Evolutionary conservation across 768 basidiomycete genomes (phyloP), one percentile per base, ranked within the genome.

Genomic region (Butyriboletus loyo): DNA sequence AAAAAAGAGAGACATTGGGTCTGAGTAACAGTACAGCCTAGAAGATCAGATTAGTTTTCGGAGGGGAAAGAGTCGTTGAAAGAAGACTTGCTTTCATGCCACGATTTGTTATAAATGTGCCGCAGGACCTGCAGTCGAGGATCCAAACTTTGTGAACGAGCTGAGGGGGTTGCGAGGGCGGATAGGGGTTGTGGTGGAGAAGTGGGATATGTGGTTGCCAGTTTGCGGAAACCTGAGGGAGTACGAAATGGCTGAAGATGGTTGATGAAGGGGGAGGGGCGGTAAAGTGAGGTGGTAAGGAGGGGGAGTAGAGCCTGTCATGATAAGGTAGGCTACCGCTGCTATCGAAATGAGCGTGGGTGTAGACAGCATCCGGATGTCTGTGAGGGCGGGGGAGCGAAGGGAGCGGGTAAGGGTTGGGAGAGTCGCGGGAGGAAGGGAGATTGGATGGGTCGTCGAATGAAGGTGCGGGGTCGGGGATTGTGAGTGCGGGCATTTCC

Each of bases 1-100:
- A 91, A 66, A 84, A 94, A 40, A 93, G 80, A 39, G 90, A 81
- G 61, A 92, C 85, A 51, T 84, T 85, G 0, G 90, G 89, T 50
- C 85, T 81, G 49, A 92, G 77, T 21, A 93, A 77, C n/a, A 92
- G 77, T 36, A 92, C 89, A 42, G 90, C 90, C 89, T 91, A 61
- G 28, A 57, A 19, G 43, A 44, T 34, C 4, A 11, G 31, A 38
- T 66, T 21, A 58, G 56, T 34, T 19, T 42, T 17, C 37, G 10
- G 39, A 25, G 10, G 21, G 42, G 28, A n/a, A 14, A 11, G 30
- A 37, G 11, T 34, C 14, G 42, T 30, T 21, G 14, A 17, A 36
- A 27, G 31, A 39, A 35, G 40, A 54, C 77, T 67, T 60, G 83
- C 88, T 79, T 88, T 87, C 90, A 92, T 92, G 50, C 85, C 90